phyloP scores from a whole-genome alignment of 257 asterid genomes.

The Vinca minor region DNA sequence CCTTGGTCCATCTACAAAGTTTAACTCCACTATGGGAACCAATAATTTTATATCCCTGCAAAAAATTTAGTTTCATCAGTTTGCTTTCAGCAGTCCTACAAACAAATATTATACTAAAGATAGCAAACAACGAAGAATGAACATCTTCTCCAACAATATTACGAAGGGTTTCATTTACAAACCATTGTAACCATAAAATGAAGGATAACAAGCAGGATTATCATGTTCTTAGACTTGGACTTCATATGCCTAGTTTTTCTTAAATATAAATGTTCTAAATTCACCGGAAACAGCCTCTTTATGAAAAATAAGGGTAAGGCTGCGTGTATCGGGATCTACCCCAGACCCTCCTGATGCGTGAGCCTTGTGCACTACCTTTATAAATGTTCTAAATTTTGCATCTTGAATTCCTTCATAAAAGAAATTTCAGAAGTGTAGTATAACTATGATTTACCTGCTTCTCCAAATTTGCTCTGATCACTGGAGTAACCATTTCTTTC shows the following conservation, averaged over 20 bases:
- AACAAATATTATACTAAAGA: neutral
- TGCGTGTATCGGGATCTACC: no score
- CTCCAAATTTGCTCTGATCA: constrained; percentile 67
- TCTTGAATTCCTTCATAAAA: neutral
- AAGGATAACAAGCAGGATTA: neutral
- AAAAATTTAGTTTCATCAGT: neutral
- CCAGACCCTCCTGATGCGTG: no score
- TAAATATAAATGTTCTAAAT: neutral
- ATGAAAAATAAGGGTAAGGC: no score
- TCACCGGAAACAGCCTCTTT: no score
- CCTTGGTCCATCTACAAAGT: constrained; percentile 95
- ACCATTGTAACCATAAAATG: neutral
- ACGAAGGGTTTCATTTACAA: neutral
- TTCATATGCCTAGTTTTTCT: neutral
- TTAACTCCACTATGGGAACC: constrained; percentile 99
- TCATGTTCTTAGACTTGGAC: neutral
- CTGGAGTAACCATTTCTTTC: constrained; percentile 94
- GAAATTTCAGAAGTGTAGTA: no score
- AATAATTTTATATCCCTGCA: constrained; percentile 87
- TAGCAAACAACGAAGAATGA: neutral
- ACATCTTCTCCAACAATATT: neutral
- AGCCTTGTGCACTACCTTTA: no score
- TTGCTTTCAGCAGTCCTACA: neutral
- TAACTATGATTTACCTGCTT: constrained; percentile 61
- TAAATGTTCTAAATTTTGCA: neutral